These are phyloP conservation scores for Kwoniella heveanensis DNA, from an alignment of 768 basidiomycete genomes.

Conservation along the genomic window DNA sequence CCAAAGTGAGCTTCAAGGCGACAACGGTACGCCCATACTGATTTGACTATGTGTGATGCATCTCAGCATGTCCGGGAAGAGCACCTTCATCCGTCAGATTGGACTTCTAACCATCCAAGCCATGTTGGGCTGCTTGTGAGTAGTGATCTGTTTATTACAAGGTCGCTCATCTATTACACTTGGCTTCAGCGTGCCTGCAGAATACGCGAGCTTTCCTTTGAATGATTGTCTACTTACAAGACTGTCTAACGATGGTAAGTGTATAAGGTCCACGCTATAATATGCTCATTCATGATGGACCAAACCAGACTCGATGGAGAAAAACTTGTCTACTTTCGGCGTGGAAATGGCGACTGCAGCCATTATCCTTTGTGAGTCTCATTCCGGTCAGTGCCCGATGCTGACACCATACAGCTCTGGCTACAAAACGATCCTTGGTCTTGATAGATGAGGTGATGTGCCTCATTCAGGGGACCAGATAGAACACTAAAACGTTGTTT, in stretches of 20 bases:
- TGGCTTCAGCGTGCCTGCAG: slow-evolving; percentile 73
- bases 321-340: slow-evolving; percentile 88
- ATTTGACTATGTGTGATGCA: too few relatives aligned
- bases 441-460: slow-evolving; percentile 72
- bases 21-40: too few relatives aligned
- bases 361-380: slow-evolving; percentile 74
- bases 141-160: background rate
- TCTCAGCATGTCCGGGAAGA: slow-evolving; percentile 82
- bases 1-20: slow-evolving; percentile 60
- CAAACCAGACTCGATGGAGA: slow-evolving; percentile 77
- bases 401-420: slow-evolving; percentile 61
- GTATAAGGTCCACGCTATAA: background rate
- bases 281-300: background rate
- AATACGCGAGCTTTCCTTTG: slow-evolving; percentile 88
- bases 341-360: slow-evolving; percentile 90
- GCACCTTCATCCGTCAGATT: slow-evolving; percentile 86
- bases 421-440: slow-evolving; percentile 68
- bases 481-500: background rate
- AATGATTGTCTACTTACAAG: slow-evolving; percentile 83
- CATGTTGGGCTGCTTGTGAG: slow-evolving; percentile 77
- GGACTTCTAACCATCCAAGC: slow-evolving; percentile 82
- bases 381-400: background rate
- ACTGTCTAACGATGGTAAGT: slow-evolving; percentile 74
- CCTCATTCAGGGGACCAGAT: background rate
- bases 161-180: too few relatives aligned